phyloP scores from a whole-genome alignment of 2,329 filamentous ascomycete species.

The Trichophyton mentagrophytes region DNA sequence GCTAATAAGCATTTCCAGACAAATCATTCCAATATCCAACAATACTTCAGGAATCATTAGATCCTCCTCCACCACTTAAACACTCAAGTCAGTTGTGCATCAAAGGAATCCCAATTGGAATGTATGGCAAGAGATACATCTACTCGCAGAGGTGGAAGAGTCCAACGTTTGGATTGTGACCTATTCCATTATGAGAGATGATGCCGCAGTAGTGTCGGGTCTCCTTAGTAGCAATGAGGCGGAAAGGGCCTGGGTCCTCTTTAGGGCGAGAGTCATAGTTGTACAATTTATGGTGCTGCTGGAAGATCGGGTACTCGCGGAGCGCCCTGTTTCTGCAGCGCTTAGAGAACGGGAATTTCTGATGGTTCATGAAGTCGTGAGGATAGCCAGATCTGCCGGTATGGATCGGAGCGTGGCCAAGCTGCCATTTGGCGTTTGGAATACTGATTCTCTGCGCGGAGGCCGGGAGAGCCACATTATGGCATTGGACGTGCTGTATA shows the following conservation, averaged over 20 bases:
- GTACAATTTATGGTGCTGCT: not conserved
- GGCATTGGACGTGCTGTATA: not conserved
- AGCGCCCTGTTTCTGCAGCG: not conserved
- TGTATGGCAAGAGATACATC: not conserved
- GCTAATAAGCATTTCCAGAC: too few species aligned
- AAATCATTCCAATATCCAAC: too few species aligned
- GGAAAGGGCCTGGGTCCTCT: slow-evolving; percentile 1
- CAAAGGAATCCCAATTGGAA: not conserved
- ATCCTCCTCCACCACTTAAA: too few species aligned
- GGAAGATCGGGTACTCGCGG: not conserved
- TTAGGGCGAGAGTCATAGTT: not conserved
- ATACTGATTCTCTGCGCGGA: not conserved
- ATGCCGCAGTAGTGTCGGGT: not conserved
- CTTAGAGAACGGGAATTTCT: not conserved
- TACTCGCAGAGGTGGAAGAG: slow-evolving; percentile 1
- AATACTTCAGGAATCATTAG: not conserved
- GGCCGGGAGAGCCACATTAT: not conserved
- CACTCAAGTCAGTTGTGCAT: not conserved
- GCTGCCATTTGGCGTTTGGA: not conserved
- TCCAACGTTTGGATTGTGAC: not conserved
- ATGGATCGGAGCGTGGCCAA: not conserved
- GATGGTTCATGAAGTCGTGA: slow-evolving; percentile 1
- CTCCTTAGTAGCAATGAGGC: not conserved
- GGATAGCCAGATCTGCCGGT: slow-evolving; percentile 2
- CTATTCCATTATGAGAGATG: not conserved